Conservation (phyloP, 768 basidiomycete genomes). For the Lactifluus piperatus region DNA sequence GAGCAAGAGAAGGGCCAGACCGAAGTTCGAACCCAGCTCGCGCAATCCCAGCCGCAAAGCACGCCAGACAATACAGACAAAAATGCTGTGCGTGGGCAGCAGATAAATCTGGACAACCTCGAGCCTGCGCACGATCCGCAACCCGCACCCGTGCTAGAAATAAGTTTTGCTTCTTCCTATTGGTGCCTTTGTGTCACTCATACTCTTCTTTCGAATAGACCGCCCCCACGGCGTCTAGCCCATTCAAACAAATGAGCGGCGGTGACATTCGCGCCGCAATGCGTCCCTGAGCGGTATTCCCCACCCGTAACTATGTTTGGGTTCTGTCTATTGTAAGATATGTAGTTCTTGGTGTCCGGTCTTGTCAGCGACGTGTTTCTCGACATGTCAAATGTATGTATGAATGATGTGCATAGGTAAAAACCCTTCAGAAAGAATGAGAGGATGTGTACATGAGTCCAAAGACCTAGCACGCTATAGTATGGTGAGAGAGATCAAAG, state of each 20-base stretch:
- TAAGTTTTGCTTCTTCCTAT: neutral
- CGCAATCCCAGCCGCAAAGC: neutral
- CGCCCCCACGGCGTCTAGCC: constrained; percentile 2
- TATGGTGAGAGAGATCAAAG: too few relatives aligned
- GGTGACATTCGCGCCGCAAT: neutral
- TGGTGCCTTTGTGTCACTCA: neutral
- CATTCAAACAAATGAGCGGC: constrained; percentile 5
- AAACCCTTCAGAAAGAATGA: neutral
- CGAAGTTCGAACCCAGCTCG: neutral
- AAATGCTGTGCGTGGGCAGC: neutral
- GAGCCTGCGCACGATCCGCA: neutral
- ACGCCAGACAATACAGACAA: neutral
- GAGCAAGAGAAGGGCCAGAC: constrained; percentile 1
- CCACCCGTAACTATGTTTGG: neutral
- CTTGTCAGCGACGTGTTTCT: neutral
- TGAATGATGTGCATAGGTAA: neutral
- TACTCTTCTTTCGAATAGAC: neutral
- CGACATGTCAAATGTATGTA: neutral
- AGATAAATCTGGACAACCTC: neutral
- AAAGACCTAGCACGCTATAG: too few relatives aligned
- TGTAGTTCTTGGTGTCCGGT: neutral
- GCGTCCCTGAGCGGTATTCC: neutral
- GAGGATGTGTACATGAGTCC: neutral
- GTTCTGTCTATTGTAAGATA: neutral
- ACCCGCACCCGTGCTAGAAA: neutral